phyloP scores from a whole-genome alignment of 257 asterid species.

The Przewalskia tangutica region DNA sequence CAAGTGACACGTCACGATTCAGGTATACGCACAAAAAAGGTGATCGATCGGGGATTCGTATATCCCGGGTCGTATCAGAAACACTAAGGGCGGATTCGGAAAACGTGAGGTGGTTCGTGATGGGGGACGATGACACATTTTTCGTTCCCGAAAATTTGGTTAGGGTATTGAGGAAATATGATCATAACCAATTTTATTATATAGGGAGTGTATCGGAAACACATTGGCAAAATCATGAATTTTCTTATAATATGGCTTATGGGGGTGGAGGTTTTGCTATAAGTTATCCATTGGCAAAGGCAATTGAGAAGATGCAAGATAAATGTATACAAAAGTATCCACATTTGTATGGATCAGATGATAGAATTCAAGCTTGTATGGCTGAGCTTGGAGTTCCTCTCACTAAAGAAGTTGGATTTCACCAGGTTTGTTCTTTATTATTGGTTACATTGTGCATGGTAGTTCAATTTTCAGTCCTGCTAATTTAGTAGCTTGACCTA shows the following conservation, averaged over 20 bases:
- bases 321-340: conserved; percentile 24
- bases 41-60: conserved; percentile 17
- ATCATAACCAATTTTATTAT: conserved; percentile 27
- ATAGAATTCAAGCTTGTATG: conserved; percentile 32
- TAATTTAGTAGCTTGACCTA: not conserved
- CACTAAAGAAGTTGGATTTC: conserved; percentile 29
- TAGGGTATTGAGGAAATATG: conserved; percentile 25
- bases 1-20: conserved; percentile 20
- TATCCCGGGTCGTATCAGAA: conserved; percentile 21
- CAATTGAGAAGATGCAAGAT: conserved; percentile 30
- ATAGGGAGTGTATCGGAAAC: conserved; percentile 30
- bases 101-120: conserved; percentile 34
- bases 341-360: conserved; percentile 31
- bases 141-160: conserved; percentile 30
- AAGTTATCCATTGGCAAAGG: conserved; percentile 28
- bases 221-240: conserved; percentile 25
- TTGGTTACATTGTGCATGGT: not conserved
- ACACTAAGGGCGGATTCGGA: conserved; percentile 17
- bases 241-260: conserved; percentile 33
- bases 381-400: conserved; percentile 34
- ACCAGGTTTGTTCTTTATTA: conserved; percentile 13
- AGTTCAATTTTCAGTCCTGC: not conserved
- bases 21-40: conserved; percentile 13
- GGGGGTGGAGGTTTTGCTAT: conserved; percentile 42
- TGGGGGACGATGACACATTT: conserved; percentile 40